Evolutionary conservation across 1,139 yeast genomes (phyloP), one percentile per base, ranked within the genome.

Genomic region (Geotrichum bryndzae): DNA sequence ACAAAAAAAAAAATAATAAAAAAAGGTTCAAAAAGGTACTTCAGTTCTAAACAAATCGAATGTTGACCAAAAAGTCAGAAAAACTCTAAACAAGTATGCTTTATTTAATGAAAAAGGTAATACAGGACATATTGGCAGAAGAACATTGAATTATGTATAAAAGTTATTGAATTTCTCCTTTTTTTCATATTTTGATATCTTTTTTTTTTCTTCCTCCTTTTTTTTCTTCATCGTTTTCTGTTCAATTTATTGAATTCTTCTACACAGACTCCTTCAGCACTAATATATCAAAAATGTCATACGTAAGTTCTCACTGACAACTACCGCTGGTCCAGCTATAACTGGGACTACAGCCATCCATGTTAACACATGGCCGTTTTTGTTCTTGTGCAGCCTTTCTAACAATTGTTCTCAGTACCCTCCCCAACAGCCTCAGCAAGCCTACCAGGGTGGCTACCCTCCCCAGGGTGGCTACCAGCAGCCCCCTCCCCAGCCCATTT

Each of bases 371-470:
- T 23, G 52, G n/a, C 4, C 22, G 52, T 50, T n/a, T 15, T 51
- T 8, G 23, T 22, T 51, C n/a, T 25, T 10, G 31, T 3, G 15
- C 29, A 23, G 22, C 8, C 23, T 23, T 51, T 23, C 33, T 51
- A 53, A 31, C 29, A 23, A 31, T 48, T 23, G 8, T 53, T 38
- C 35, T 41, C 18, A 67, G 67, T 64, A 66, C 58, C 67, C 68
- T 57, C 72, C 70, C 58, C 72, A 68, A 62, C 71, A 68, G 59
- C 72, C 71, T 48, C 72, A 68, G 29, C 72, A 66, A 61, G 68
- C 68, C 48, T 68, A 67, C 62, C 58, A 55, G 18, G 54, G 54
- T 23, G 57, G 57, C 38, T 54, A 54, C 46, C 56, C 54, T 13
- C 60, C 56, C 25, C 61, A 58, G 31, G 67, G 68, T 8, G 64